Evolutionary conservation across 176 grass and related monocot species (phyloP).

Genomic region (Tuctoria greenei): DNA sequence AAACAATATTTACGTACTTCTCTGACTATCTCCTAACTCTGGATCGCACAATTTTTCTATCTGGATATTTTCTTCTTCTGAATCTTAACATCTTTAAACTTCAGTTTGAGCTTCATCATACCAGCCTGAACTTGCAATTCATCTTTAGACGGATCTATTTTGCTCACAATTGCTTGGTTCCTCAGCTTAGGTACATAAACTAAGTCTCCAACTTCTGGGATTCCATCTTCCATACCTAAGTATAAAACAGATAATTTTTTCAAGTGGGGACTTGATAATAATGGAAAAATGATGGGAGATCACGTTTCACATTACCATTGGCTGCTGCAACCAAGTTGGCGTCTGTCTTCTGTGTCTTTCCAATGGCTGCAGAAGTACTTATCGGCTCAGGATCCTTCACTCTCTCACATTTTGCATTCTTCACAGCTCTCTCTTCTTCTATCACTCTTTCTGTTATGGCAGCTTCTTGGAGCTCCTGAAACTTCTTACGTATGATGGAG

Average conservation of each 20-base stretch:
- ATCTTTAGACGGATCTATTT: constrained; percentile 53
- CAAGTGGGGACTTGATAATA: background rate
- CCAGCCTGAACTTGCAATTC: constrained; percentile 62
- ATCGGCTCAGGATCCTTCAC: constrained; percentile 19
- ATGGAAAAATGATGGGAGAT: background rate
- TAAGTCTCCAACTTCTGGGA: constrained; percentile 51
- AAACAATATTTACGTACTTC: constrained; percentile 23
- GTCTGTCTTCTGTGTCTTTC: constrained; percentile 19
- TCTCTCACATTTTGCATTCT: constrained; percentile 21
- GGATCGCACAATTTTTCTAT: background rate
- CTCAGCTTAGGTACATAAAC: constrained; percentile 60
- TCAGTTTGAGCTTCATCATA: constrained; percentile 71
- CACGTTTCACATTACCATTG: constrained; percentile 13
- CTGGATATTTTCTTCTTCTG: background rate
- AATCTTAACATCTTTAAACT: constrained; percentile 54
- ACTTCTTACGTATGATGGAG: constrained; percentile 58
- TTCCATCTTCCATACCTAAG: constrained; percentile 42
- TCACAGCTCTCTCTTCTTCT: constrained; percentile 27
- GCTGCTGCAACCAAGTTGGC: constrained; percentile 7
- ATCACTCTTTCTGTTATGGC: constrained; percentile 45
- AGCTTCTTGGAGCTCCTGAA: constrained; percentile 57
- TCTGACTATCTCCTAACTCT: background rate
- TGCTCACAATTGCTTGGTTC: constrained; percentile 59
- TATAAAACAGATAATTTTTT: constrained; percentile 7
- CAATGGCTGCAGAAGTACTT: background rate